Evolutionary conservation across 192 early-diverging fungal genomes (phyloP), one percentile per base, ranked within the genome.

Genomic region (Backusella westeae): DNA sequence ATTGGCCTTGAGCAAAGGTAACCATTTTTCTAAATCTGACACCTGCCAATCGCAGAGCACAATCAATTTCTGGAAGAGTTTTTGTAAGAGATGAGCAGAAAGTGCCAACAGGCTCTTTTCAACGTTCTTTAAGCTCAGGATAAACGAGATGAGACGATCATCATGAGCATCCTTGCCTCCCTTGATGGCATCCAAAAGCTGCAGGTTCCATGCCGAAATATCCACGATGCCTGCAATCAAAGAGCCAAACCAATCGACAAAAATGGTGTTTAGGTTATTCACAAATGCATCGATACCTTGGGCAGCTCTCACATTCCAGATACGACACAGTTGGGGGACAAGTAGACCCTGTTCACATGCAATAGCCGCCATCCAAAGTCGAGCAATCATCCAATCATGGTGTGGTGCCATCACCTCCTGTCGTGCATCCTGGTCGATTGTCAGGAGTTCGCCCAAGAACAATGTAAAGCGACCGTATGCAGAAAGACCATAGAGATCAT

Each of bases 401-500:
- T 82, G 67, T 75, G 79, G 56, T 70, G 14, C 38, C 52, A 78
- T 32, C 36, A 88, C 82, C 14, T 85, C 42, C 4, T 74, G 69
- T 2, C 74, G 56, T 8, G 66, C 75, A 1, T 32, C 21, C 39
- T 63, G 78, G n/a, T 80, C 76, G 15, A 71, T 78, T n/a, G 80
- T 80, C n/a, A 86, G 67, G 29, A 82, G 74, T 59, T 84, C 84
- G 26, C 80, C 78, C 19, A 79, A 77, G 66, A 87, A 89, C 0
- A 89, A 56, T 0, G 79, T 81, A 46, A 82, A 42, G 2, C 88
- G 80, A 35, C 80, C 86, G 32, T 84, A 89, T 8, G 84, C 69
- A 14, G 85, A 86, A 12, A 87, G 69, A 8, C 86, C 88, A 84
- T 85, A 85, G 9, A 81, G 73, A 75, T 89, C 88, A 65, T 86